Evolutionary conservation across 257 asterid genomes (phyloP).

Genomic region (Capsicum chinense): DNA sequence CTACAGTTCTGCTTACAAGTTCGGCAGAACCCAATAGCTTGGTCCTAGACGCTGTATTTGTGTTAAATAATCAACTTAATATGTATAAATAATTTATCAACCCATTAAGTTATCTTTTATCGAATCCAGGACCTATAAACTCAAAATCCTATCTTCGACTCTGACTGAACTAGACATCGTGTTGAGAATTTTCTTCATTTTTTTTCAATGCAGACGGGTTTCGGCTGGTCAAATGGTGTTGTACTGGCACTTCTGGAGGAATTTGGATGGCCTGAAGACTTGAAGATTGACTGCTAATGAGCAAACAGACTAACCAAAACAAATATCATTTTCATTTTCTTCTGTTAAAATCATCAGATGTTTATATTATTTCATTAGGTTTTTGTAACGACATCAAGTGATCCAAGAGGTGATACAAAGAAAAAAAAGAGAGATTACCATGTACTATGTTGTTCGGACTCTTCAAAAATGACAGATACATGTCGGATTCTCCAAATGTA

Average conservation of each 20-base stretch:
- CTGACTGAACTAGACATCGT: neutral
- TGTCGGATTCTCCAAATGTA: neutral
- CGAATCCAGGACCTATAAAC: neutral
- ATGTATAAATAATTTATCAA: too few relatives aligned
- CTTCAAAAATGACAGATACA: neutral
- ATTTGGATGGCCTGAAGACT: conserved; percentile 79
- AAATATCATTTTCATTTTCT: neutral
- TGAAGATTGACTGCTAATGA: conserved; percentile 51
- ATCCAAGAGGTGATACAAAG: neutral
- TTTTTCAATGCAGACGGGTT: conserved; percentile 72
- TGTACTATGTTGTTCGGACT: neutral
- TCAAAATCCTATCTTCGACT: neutral
- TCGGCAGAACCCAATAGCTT: too few relatives aligned
- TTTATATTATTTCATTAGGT: neutral
- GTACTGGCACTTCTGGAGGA: conserved; percentile 87
- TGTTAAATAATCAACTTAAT: too few relatives aligned
- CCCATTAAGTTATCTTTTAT: neutral
- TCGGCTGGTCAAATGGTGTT: conserved; percentile 97
- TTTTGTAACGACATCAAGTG: neutral
- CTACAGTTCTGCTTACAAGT: too few relatives aligned
- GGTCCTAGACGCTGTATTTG: too few relatives aligned
- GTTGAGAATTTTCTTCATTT: neutral
- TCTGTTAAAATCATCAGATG: neutral
- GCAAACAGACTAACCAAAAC: neutral
- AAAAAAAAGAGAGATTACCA: neutral